Base-by-base conservation (phyloP, 2,329 filamentous ascomycete genomes). In the Sporothrix sp. region DNA sequence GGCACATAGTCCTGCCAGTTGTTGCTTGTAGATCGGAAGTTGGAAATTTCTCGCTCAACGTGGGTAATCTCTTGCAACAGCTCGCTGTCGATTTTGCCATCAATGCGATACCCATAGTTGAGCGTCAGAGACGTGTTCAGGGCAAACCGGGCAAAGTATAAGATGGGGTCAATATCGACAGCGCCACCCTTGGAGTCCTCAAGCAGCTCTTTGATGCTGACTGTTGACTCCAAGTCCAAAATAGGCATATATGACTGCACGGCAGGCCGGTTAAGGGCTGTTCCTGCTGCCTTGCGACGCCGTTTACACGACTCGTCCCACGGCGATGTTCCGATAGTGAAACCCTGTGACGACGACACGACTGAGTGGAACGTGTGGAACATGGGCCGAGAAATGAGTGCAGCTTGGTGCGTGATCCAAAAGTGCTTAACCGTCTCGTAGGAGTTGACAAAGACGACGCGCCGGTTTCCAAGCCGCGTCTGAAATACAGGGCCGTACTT, bases 291-390 rank as follows among this genome's bases (percentile, higher is more conserved):
- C 68, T 87, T 90, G 54, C 87, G 78, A 4, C 85, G 76, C 21
- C 74, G 71, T 65, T 90, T 91, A 67, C 84, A 87, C 2, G 81
- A 87, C 46, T 88, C 85, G 55, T 90, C 85, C 83, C 86, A 93
- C 0, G 87, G 86, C 0, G 85, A 89, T 0, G 86, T 88, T 1
- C 87, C 87, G 54, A 93, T 88, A 0, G 86, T 91, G 65, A 88
- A 85, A 6, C 85, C 85, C 58, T 88, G 83, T 0, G 83, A 86
- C 30, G 74, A 79, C 1, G 85, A 88, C 3, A 89, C 82, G 4
- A 90, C 82, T 5, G 76, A 85, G 65, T 90, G 86, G 65, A 90
- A 91, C 1, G 86, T 91, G 65, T 91, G 85, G 43, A 89, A 78
- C 21, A 74, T 87, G 0, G 87, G 87, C 2, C 87, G 78, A 1